phyloP scores from a whole-genome alignment of 768 basidiomycete species.

The Serendipita sp. region DNA sequence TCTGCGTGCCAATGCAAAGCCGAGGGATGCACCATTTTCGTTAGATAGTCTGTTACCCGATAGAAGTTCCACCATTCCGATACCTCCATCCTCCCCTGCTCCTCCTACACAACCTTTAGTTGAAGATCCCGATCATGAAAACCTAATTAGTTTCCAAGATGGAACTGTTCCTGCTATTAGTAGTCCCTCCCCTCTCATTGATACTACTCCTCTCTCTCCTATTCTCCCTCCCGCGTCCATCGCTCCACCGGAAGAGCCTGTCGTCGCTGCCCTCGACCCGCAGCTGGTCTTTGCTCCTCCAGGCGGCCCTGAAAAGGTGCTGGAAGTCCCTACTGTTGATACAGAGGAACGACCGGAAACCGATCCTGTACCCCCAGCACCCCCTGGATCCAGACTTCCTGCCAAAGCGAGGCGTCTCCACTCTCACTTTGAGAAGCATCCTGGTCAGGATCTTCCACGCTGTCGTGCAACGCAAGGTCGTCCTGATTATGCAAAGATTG shows the following conservation, averaged over 20 bases:
- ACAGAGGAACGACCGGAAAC: neutral
- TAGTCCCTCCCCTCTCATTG: neutral
- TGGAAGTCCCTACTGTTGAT: neutral
- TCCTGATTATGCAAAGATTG: neutral
- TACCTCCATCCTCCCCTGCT: neutral
- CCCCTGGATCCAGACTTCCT: neutral
- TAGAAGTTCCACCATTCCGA: too few species aligned
- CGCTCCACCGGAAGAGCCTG: neutral
- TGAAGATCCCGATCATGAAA: neutral
- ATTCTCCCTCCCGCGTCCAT: neutral
- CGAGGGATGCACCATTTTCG: neutral
- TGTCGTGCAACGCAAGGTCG: neutral
- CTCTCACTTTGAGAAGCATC: neutral
- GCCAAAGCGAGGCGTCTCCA: neutral
- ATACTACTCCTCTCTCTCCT: neutral
- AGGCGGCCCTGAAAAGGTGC: neutral
- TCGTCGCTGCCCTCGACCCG: neutral
- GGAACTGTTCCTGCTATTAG: neutral
- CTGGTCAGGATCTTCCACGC: neutral
- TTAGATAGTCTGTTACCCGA: neutral
- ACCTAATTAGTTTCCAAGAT: neutral
- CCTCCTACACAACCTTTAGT: neutral
- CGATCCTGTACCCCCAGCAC: neutral
- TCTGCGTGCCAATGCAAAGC: neutral
- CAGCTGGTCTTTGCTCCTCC: neutral